Conservation (phyloP, 441 rosid genomes). For the Melastoma candidum region DNA sequence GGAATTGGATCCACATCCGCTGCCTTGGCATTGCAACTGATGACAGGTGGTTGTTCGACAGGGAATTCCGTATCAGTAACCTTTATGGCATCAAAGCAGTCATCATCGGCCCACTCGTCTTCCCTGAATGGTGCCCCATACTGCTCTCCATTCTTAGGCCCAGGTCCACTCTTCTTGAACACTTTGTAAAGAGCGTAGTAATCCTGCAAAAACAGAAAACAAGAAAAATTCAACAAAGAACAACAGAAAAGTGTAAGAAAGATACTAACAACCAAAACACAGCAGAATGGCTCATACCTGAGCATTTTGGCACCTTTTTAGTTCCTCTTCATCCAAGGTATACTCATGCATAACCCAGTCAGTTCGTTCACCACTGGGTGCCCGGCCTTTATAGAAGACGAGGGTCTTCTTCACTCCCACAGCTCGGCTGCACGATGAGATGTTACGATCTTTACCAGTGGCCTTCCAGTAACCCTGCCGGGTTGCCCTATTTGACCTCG, state of each 20-base stretch:
- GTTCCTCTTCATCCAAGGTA: slow-evolving; percentile 73
- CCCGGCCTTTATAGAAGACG: slow-evolving; percentile 74
- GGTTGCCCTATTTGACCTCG: slow-evolving; percentile 80
- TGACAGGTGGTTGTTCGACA: slow-evolving; percentile 15
- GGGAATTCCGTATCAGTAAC: slow-evolving; percentile 13
- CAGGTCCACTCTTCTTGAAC: slow-evolving; percentile 82
- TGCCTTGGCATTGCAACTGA: slow-evolving; percentile 18
- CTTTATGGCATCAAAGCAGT: slow-evolving; percentile 14
- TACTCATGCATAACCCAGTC: slow-evolving; percentile 99
- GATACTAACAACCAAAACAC: neutral
- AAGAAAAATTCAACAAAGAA: slow-evolving; percentile 3
- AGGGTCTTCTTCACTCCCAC: slow-evolving; percentile 87
- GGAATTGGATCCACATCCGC: slow-evolving; percentile 5
- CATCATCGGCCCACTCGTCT: slow-evolving; percentile 80
- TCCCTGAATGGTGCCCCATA: slow-evolving; percentile 93
- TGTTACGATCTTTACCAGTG: slow-evolving; percentile 67
- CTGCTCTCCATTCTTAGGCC: slow-evolving; percentile 93
- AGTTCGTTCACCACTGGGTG: slow-evolving; percentile 71
- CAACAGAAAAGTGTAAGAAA: neutral
- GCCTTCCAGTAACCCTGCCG: slow-evolving; percentile 82
- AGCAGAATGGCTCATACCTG: slow-evolving; percentile 27
- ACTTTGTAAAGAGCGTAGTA: slow-evolving; percentile 82
- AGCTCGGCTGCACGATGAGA: slow-evolving; percentile 37
- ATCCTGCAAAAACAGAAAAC: slow-evolving; percentile 34
- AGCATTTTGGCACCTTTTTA: slow-evolving; percentile 53